Conservation (phyloP, 805 yeast species). For the Hanseniaspora meyeri region DNA sequence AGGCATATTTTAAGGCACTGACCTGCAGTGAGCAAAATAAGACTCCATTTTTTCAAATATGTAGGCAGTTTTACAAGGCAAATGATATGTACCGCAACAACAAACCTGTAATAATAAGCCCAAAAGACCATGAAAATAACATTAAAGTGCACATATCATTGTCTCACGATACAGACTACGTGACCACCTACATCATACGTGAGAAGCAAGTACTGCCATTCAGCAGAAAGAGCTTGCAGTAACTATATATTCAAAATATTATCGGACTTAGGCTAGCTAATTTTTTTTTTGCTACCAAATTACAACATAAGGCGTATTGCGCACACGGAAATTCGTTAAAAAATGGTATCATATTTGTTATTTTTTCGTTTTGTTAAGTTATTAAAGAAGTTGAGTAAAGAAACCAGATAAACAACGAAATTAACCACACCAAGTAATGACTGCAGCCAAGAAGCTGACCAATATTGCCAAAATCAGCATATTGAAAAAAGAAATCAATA, state of each 20-base stretch:
- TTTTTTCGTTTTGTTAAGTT: neutral
- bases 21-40: neutral
- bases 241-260: too few relatives aligned
- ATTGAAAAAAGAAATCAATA: slow-evolving; percentile 2
- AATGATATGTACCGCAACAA: neutral
- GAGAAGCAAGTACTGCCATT: neutral
- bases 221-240: too few relatives aligned
- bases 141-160: slow-evolving; percentile 6
- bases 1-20: slow-evolving; percentile 2
- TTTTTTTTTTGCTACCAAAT: neutral
- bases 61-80: neutral
- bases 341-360: too few relatives aligned
- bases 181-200: slow-evolving; percentile 3
- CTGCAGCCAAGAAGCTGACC: neutral
- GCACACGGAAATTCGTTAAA: too few relatives aligned
- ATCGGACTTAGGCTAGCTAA: too few relatives aligned
- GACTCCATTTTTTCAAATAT: neutral
- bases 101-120: neutral
- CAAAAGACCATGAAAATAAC: neutral
- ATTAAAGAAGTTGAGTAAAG: too few relatives aligned
- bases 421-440: neutral
- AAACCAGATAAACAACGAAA: neutral
- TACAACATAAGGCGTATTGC: neutral
- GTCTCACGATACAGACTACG: slow-evolving; percentile 13
- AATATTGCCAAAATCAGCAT: neutral